Evolutionary conservation across 1,139 yeast genomes (phyloP), one percentile per base, ranked within the genome.

Genomic region (Debaryomyces sp.): DNA sequence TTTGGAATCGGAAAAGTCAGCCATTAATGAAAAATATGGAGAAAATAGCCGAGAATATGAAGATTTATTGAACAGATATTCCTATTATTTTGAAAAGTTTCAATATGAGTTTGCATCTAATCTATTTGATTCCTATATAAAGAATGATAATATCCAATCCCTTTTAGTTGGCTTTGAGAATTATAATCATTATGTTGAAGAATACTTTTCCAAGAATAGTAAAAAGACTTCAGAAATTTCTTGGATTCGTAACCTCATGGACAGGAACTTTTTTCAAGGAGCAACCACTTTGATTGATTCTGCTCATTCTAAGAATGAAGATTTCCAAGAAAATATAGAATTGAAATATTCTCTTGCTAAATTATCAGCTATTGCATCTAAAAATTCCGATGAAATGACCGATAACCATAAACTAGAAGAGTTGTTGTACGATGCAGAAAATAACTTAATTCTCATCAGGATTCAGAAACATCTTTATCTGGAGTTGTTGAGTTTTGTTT

Each of bases 271-370:
- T 59, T 52, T 51, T 4, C 59, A 64, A 3, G 94, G 92, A 0
- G 73, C 86, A 1, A 57, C 64, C 7, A 71, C 77, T 0, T 68
- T 89, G 23, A 52, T 69, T 2, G 56, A 63, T 5, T 74, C 82
- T 6, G 75, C 81, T 4, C 59, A 67, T 18, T 27, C 50, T 7
- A 61, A 65, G n/a, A 58, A 63, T 2, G 73, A 71, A 21, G 83
- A 78, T 17, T 64, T 69, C 12, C 70, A 80, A 44, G 71, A 68
- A 7, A 77, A 78, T 56, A 80, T 79, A 58, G 81, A 78, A 54
- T 62, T 87, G 35, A 84, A 85, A 55, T 74, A 84, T 52, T 86
- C 91, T 43, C 70, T 90, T 48, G 92, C 96, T 5, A 90, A 89
- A 62, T 67, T 90, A 33, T 62, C 81, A 0, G 64, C 71, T 1